Percentiles rank a stretch among this genome's conserved stretches.
These are phyloP conservation scores for Delitschia confertaspora DNA, from an alignment of 495 filamentous ascomycete species.

Conservation along the genomic window DNA sequence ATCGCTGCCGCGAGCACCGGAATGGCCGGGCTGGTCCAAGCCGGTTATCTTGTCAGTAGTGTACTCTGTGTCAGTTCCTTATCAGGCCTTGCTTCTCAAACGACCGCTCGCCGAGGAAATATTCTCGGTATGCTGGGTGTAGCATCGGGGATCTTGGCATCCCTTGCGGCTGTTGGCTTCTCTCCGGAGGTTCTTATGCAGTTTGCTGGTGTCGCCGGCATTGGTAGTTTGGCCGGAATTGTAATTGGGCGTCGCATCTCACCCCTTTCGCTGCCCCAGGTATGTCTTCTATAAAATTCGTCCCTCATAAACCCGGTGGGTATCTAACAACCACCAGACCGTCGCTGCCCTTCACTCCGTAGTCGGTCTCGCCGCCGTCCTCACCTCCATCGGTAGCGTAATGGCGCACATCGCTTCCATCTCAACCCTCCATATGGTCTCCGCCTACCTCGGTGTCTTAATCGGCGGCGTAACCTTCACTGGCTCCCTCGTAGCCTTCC, in stretches of 20 bases:
- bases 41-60: conserved; percentile 70
- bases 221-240: conserved; percentile 45
- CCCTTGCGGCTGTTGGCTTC: conserved; percentile 68
- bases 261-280: conserved; percentile 68
- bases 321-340: no score
- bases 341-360: conserved; percentile 75
- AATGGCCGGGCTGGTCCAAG: conserved; percentile 70
- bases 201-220: conserved; percentile 59
- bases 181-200: conserved; percentile 61
- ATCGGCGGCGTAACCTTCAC: conserved; percentile 78
- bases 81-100: conserved; percentile 63
- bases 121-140: conserved; percentile 75
- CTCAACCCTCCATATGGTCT: conserved; percentile 64
- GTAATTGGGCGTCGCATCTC: conserved; percentile 75
- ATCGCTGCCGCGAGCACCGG: conserved; percentile 65
- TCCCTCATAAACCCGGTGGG: no score
- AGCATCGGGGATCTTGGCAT: conserved; percentile 65
- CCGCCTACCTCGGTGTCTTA: conserved; percentile 69
- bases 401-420: conserved; percentile 57
- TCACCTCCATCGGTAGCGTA: conserved; percentile 75
- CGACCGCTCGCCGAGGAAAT: conserved; percentile 70
- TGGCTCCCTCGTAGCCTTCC: conserved; percentile 69
- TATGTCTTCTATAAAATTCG: no score
- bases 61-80: conserved; percentile 65
- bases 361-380: conserved; percentile 69